phyloP scores from a whole-genome alignment of 768 basidiomycete genomes.

The Tylopilus balloui region DNA sequence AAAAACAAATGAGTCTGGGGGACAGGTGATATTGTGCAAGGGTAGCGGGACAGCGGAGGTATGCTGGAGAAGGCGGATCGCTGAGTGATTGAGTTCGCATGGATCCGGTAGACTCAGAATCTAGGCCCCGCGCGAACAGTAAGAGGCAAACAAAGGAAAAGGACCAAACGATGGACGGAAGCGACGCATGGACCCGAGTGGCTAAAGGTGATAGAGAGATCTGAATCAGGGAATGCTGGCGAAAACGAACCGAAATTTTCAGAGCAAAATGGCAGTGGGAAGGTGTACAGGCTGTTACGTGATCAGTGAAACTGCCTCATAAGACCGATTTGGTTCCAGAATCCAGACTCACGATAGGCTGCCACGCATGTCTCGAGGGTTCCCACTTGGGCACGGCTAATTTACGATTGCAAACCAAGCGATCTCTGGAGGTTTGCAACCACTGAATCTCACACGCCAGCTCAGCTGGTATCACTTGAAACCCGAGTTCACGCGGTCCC shows the following conservation, averaged over 20 bases:
- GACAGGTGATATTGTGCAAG: constrained; percentile 7
- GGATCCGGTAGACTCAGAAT: constrained; percentile 21
- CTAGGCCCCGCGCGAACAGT: constrained; percentile 13
- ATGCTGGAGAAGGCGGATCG: constrained; percentile 14
- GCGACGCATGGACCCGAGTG: constrained; percentile 13
- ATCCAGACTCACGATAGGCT: not conserved
- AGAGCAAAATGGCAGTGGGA: constrained; percentile 18
- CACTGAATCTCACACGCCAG: constrained; percentile 7
- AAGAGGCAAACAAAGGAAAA: constrained; percentile 12
- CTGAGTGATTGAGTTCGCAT: constrained; percentile 29
- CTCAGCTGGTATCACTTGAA: constrained; percentile 3
- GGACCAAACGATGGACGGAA: constrained; percentile 8
- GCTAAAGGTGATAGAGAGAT: constrained; percentile 12
- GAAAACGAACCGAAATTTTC: constrained; percentile 15
- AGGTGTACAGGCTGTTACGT: constrained; percentile 28
- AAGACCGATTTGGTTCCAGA: constrained; percentile 13
- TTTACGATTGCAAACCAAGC: too few relatives aligned
- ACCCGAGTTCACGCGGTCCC: constrained; percentile 18
- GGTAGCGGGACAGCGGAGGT: constrained; percentile 1
- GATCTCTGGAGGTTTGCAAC: too few relatives aligned
- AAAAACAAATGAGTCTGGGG: constrained; percentile 9
- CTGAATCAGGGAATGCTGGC: constrained; percentile 17
- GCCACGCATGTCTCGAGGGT: not conserved
- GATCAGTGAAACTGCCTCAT: constrained; percentile 25
- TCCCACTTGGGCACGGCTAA: too few relatives aligned